Conservation (phyloP, 805 yeast species). For the Sugiyamaella smithiae region DNA sequence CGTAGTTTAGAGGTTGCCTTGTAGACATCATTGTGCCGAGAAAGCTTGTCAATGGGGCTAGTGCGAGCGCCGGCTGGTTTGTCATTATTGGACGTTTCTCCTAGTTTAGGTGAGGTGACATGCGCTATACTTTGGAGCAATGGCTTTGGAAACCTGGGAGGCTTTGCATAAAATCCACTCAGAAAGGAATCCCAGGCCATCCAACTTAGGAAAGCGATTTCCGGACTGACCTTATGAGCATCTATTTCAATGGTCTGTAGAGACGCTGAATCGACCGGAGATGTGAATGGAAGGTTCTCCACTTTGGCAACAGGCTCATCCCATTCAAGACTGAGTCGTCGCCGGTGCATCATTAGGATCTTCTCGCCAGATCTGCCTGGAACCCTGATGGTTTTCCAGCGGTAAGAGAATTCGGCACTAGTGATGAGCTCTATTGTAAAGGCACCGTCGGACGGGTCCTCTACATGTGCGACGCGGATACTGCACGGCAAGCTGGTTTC, state of each 20-base stretch:
- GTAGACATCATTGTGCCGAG: too few species aligned
- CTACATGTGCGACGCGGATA: not conserved
- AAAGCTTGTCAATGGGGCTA: too few species aligned
- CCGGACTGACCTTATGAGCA: not conserved
- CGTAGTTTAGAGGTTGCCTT: too few species aligned
- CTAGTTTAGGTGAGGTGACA: too few species aligned
- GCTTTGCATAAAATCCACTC: not conserved
- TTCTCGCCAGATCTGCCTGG: slow-evolving; percentile 14
- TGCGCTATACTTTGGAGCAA: too few species aligned
- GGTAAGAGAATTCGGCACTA: not conserved
- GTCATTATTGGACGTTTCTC: too few species aligned
- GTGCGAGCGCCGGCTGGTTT: too few species aligned
- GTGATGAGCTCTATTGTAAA: not conserved
- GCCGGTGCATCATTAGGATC: not conserved
- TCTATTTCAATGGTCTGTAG: not conserved
- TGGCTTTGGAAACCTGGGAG: not conserved
- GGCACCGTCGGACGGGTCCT: not conserved
- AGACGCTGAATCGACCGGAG: not conserved
- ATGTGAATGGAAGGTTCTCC: not conserved
- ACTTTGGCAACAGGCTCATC: not conserved
- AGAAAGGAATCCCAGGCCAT: not conserved
- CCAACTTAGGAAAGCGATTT: not conserved
- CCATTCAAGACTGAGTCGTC: not conserved
- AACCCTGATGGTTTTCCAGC: slow-evolving; percentile 7
- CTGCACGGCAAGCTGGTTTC: not conserved